Base-by-base conservation (phyloP, 352 stramenopile genomes). In the Pythium monospermum region DNA sequence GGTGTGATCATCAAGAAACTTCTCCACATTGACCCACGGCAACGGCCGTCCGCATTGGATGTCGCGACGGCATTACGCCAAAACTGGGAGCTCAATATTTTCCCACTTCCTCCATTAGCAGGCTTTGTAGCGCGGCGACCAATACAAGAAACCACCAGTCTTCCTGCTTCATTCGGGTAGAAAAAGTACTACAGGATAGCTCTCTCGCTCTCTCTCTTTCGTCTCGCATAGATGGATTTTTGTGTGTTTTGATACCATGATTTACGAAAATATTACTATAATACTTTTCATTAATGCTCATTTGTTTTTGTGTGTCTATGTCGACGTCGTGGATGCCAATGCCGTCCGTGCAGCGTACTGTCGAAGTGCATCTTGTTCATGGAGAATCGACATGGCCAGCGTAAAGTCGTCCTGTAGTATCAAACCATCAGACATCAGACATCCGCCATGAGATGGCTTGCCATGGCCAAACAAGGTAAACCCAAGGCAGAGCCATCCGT, bases 1-100 rank as follows among this genome's bases (percentile, higher is more conserved):
- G 76, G 77, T 10, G 75, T 71, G 10, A 83, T 89, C 45, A 84
- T 92, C 59, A 86, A 90, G 61, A 64, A 83, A 47, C 59, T 92
- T 52, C 71, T 92, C 22, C 76, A 90, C 49, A 57, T 83, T 41
- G 76, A 92, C 28, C 81, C 81, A 26, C 65, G 72, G 26, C 62
- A 69, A 31, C 78, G 81, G 1, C 76, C 81, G 6, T 87, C 76
- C 7, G 78, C 81, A 15, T 88, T 82, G 53, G 74, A 92, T 42
- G 78, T 92, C 1, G 75, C 75, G 13, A 72, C 85, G 19, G 78
- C 76, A 13, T 57, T 91, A 6, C 68, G 81, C 41, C 71, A 91
- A 53, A 86, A 88, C 26, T 61, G 68, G 2, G 61, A 83, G 51
- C 60, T 83, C 7, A 55, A 75, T 12, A 62, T 87, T 3, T 85